Base-by-base conservation (phyloP, 805 yeast species). In the Yarrowia porcina region DNA sequence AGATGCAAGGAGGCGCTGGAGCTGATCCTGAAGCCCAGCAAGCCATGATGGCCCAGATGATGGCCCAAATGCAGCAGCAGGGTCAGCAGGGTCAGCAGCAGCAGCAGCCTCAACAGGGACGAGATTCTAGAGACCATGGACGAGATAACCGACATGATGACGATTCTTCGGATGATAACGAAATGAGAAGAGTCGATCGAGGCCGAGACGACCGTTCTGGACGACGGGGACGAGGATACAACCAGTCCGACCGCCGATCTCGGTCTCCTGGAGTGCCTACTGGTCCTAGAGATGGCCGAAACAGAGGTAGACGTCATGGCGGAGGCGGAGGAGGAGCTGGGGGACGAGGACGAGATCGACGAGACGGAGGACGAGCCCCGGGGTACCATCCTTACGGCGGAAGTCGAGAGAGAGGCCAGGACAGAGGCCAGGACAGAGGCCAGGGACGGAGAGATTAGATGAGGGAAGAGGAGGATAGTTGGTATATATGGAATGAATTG, bases 161-260 rank as follows among this genome's bases (percentile, higher is more conserved):
- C 15, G 45, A 52, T 8, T 54, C 61, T 4, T 8, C n/a, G 3
- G 61, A 41, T 17, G 61, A 56, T 5, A 56, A 56, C 39, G 61
- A 56, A 8, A 56, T 56, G 61, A 27, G 61, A 32, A 47, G 61
- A 8, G 49, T 41, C 1, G 61, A 56, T 17, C 27, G 61, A 18
- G 61, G 61, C 2, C 49, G 61, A 39, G 61, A 56, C 6, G 61
- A 56, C 49, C 61, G 61, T 0, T 41, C 47, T 1, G 61, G 61
- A 39, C 38, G 61, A 9, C 50, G 61, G 4, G 61, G 61, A 28
- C 61, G 61, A 8, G 61, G 61, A 0, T 56, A 56, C 39, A 56
- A 56, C 49, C 49, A 56, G 61, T 20, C 20, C 8, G 49, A 41
- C 27, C 17, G 49, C 20, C 27, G 61, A 15, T 56, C 61, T 2